Conservation (phyloP, 1,284 basidiomycete genomes). For the Malassezia sympodialis region DNA sequence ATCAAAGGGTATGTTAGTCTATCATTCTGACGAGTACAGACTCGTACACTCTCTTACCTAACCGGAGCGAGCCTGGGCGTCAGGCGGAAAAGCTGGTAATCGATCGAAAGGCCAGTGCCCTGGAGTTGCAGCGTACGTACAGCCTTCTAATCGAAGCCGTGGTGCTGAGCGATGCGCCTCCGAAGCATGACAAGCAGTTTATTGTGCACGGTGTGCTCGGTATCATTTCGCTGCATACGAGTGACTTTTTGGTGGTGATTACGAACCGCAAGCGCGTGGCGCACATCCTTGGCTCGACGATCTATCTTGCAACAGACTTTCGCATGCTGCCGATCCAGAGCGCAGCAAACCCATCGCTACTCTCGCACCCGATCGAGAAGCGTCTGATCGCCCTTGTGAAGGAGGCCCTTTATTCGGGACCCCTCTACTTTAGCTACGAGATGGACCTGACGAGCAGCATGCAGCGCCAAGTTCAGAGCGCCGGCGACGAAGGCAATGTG, state of each 20-base stretch:
- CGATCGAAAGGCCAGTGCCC: background rate
- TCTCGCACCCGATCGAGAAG: slow-evolving; percentile 68
- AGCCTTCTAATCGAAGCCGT: background rate
- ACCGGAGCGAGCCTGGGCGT: slow-evolving; percentile 3
- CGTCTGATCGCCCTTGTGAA: slow-evolving; percentile 77
- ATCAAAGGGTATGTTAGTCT: slow-evolving; percentile 3
- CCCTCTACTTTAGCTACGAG: slow-evolving; percentile 80
- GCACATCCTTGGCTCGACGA: slow-evolving; percentile 68
- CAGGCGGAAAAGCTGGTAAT: slow-evolving; percentile 15
- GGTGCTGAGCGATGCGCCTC: background rate
- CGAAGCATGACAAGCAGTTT: slow-evolving; percentile 22
- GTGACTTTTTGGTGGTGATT: slow-evolving; percentile 79
- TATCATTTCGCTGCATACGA: slow-evolving; percentile 36
- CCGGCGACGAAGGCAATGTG: slow-evolving; percentile 51
- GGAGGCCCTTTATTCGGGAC: slow-evolving; percentile 68
- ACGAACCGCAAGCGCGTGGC: slow-evolving; percentile 72
- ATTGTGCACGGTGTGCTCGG: slow-evolving; percentile 35
- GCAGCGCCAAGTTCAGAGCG: slow-evolving; percentile 64
- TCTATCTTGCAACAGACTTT: slow-evolving; percentile 84
- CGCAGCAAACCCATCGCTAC: slow-evolving; percentile 58
- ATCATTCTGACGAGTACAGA: background rate
- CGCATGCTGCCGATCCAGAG: slow-evolving; percentile 72
- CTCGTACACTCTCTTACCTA: slow-evolving; percentile 11
- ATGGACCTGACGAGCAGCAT: slow-evolving; percentile 81
- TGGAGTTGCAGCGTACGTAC: slow-evolving; percentile 8